Percentiles rank a stretch among this genome's conserved stretches.
phyloP scores from a whole-genome alignment of 352 stramenopile species.

The Phytophthora nicotianae region DNA sequence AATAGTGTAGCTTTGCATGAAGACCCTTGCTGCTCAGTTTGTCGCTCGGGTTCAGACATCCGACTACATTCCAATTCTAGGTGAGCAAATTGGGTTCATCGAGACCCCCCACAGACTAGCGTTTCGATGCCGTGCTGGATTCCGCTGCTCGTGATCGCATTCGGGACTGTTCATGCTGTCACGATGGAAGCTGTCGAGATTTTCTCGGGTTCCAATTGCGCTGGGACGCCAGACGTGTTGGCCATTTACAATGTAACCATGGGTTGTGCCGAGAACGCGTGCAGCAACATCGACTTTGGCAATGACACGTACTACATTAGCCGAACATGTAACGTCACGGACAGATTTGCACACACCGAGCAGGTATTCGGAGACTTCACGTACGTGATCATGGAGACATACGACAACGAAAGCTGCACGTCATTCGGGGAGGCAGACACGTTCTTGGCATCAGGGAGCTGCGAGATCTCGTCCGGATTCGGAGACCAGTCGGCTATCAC shows the following conservation, averaged over 20 bases:
- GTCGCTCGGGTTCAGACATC: constrained; percentile 14
- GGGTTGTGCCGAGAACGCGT: constrained; percentile 12
- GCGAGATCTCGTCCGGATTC: constrained; percentile 21
- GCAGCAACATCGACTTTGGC: constrained; percentile 13
- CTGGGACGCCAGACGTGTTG: constrained; percentile 20
- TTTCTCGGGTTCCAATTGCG: constrained; percentile 25
- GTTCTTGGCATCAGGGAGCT: constrained; percentile 18
- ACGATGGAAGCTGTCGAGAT: constrained; percentile 18
- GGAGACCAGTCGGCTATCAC: constrained; percentile 19
- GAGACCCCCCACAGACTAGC: constrained; percentile 1
- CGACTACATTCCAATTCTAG: constrained; percentile 12
- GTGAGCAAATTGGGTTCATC: constrained; percentile 4
- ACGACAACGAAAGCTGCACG: constrained; percentile 16
- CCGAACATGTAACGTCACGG: constrained; percentile 19
- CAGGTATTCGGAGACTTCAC: constrained; percentile 21
- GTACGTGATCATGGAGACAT: constrained; percentile 29
- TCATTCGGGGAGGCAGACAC: constrained; percentile 17
- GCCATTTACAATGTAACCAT: constrained; percentile 13
- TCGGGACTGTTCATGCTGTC: background rate
- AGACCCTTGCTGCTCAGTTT: background rate
- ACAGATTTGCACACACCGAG: constrained; percentile 11
- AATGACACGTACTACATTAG: constrained; percentile 23
- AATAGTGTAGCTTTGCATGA: background rate
- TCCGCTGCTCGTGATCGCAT: background rate
- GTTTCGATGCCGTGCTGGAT: background rate